These are phyloP conservation scores for Ramaria rubella DNA, from an alignment of 768 basidiomycete genomes.

Conservation along the genomic window DNA sequence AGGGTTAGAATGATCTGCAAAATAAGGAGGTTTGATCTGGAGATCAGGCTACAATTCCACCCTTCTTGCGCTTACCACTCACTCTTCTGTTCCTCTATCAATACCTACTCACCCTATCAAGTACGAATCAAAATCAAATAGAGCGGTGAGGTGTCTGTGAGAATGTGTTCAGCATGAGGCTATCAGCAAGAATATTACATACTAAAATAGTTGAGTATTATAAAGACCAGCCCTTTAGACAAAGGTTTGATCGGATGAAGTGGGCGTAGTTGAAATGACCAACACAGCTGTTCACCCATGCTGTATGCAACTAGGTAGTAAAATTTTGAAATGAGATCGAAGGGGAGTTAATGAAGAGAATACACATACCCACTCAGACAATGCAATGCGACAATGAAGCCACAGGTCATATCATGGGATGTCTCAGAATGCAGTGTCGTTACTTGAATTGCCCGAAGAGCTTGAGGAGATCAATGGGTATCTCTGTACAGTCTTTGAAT, in stretches of 20 bases:
- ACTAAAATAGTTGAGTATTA: slow-evolving; percentile 85
- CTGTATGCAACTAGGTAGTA: slow-evolving; percentile 65
- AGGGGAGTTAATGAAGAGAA: slow-evolving; percentile 3
- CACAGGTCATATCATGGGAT: background rate
- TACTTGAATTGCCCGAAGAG: slow-evolving; percentile 92
- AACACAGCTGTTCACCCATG: slow-evolving; percentile 92
- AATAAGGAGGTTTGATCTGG: no score
- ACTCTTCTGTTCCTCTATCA: no score
- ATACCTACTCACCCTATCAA: no score
- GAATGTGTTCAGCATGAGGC: background rate
- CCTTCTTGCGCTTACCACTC: no score
- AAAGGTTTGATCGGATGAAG: slow-evolving; percentile 62
- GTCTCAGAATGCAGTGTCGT: slow-evolving; percentile 19
- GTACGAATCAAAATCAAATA: no score
- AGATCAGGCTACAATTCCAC: no score
- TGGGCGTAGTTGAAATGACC: slow-evolving; percentile 87
- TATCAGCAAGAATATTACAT: slow-evolving; percentile 9
- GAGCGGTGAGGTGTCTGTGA: no score
- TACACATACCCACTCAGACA: slow-evolving; percentile 50
- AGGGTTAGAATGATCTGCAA: no score
- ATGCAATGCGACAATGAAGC: background rate
- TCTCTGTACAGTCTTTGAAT: no score
- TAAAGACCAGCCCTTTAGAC: slow-evolving; percentile 64
- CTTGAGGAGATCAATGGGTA: slow-evolving; percentile 66
- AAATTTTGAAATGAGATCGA: background rate